Evolutionary conservation across 2,329 filamentous ascomycete genomes (phyloP), one percentile per base, ranked within the genome.

Genomic region (Penicillium sp.): DNA sequence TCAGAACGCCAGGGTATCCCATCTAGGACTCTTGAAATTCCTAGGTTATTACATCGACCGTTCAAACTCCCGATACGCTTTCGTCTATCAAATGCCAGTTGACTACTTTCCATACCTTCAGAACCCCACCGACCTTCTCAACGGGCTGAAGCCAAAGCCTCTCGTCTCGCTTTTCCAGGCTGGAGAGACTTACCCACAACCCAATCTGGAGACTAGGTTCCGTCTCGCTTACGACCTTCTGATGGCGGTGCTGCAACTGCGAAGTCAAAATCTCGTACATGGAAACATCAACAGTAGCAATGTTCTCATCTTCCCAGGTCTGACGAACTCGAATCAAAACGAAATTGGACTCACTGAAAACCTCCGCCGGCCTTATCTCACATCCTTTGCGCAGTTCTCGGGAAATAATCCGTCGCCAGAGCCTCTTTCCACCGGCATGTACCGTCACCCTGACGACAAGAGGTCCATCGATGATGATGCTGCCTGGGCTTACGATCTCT

Each of bases 201-300:
- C 84, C n/a, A 83, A 85, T 52, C 78, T 89, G 2, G 87, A 90
- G 72, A 84, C 86, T 67, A 82, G 87, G 35, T 88, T 89, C 65
- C 82, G 84, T 38, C 76, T 90, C 38, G 87, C 86, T 5, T 83
- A 87, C 63, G 86, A 86, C 51, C 77, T 89, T 21, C 79, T 84
- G 23, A 79, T 85, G 64, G 84, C 85, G 2, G 79, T 87, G 26
- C 79, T 85, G 63, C 83, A 85, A 60, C 73, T 89, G 35, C 82
- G 88, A 73, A 82, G 81, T 45, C 82, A 85, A 62, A 82, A 84
- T 46, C 75, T 86, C 19, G 80, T 84, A 7, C 87, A 89, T 74
- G 84, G 86, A 54, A 86, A 88, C 66, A 84, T 90, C 68, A 89
- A 88, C 73, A 88, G 86, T 75, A 86, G 82, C 72, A 89, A 88